Base-by-base conservation (phyloP, 139 green algal genomes). In the Chlorella sorokiniana region DNA sequence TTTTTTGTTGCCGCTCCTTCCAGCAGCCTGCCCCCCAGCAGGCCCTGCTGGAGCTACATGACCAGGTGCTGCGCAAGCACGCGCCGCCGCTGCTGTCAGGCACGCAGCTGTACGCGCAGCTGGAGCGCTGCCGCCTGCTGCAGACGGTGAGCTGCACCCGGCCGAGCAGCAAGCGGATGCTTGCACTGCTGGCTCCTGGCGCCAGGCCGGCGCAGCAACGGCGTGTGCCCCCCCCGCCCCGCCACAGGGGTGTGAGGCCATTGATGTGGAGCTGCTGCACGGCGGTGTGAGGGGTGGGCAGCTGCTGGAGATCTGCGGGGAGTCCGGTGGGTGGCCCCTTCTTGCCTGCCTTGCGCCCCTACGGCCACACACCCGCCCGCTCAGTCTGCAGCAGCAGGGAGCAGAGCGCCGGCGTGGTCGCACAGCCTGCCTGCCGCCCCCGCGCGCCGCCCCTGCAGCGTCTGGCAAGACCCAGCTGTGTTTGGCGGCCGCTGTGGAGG, bases 381-480 rank as follows among this genome's bases (percentile, higher is more conserved):
- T n/a, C n/a, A n/a, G n/a, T n/a, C n/a, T n/a, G 48, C 48, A 16
- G 48, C 48, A 59, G 48, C 48, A n/a, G n/a, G n/a, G n/a, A n/a
- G n/a, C n/a, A n/a, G n/a, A n/a, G n/a, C n/a, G n/a, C n/a, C n/a
- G n/a, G n/a, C n/a, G 37, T 63, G 42, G 45, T 23, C 16, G 48
- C 14, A 56, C 48, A 25, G 48, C 48, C 48, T 56, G 48, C 48
- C 31, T 48, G 71, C n/a, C 5, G 59, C 20, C 27, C 37, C 8
- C 1, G 8, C 27, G 18, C 38, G 22, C 71, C 33, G 23, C 25
- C 27, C 33, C 27, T 44, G 56, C 74, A 86, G 82, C 61, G 31
- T 70, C 72, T 37, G 84, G 84, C 62, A 88, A 88, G 79, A 88
- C 84, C 3, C 84, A 88, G 73, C 61, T 88, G 51, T 88, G 84